Conservation (phyloP, 768 basidiomycete genomes). For the Glaciozyma antarctica region DNA sequence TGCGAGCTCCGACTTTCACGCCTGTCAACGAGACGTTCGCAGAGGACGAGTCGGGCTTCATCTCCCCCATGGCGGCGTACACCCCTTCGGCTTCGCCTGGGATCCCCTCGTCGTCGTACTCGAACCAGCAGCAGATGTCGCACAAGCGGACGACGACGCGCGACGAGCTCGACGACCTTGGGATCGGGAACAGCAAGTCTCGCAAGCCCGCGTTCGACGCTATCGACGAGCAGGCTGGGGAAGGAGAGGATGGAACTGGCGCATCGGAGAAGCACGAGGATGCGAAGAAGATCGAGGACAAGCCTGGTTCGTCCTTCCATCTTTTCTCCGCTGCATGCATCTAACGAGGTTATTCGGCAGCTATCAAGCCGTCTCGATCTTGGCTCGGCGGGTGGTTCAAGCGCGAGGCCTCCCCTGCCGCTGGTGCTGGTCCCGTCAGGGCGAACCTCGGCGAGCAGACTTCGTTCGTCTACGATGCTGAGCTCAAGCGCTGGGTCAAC, state of each 20-base stretch:
- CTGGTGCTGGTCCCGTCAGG: slow-evolving; percentile 59
- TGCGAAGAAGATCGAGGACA: slow-evolving; percentile 4
- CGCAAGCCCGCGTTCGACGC: slow-evolving; percentile 35
- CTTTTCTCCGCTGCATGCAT: background rate
- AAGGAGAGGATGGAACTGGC: slow-evolving; percentile 35
- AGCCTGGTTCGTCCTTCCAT: slow-evolving; percentile 6
- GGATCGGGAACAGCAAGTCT: slow-evolving; percentile 65
- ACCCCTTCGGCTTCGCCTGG: slow-evolving; percentile 44
- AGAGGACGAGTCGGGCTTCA: slow-evolving; percentile 54
- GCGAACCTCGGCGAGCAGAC: slow-evolving; percentile 89
- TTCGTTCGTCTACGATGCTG: slow-evolving; percentile 84
- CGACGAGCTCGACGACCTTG: slow-evolving; percentile 74
- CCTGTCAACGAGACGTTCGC: slow-evolving; percentile 42
- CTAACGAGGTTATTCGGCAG: slow-evolving; percentile 3
- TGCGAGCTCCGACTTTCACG: slow-evolving; percentile 50
- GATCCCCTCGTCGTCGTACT: slow-evolving; percentile 14
- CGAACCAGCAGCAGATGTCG: slow-evolving; percentile 5
- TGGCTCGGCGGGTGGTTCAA: slow-evolving; percentile 78
- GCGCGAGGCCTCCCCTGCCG: slow-evolving; percentile 52
- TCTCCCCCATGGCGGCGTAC: slow-evolving; percentile 63
- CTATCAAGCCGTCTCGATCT: slow-evolving; percentile 37
- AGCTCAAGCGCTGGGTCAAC: slow-evolving; percentile 93
- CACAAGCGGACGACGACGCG: slow-evolving; percentile 26
- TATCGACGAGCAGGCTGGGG: slow-evolving; percentile 29
- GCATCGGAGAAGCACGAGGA: background rate